Evolutionary conservation across 345 rosid species (phyloP).

Genomic region (Syzygium grande): DNA sequence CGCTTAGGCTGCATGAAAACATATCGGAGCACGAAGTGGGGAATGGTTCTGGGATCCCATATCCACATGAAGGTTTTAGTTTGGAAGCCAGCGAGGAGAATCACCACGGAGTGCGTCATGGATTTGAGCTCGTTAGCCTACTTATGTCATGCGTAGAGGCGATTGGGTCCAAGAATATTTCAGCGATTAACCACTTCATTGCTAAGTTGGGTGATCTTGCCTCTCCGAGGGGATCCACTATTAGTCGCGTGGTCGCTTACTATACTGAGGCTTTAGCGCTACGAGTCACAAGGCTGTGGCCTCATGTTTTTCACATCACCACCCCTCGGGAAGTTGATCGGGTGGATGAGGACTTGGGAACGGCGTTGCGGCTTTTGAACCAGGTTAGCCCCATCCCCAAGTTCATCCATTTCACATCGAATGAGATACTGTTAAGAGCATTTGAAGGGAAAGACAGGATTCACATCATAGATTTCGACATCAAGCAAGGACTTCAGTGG

Average conservation of each 20-base stretch:
- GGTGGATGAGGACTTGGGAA: constrained; percentile 59
- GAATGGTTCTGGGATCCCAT: constrained; percentile 53
- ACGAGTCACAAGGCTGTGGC: constrained; percentile 80
- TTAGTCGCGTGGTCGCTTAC: constrained; percentile 68
- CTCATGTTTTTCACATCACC: constrained; percentile 72
- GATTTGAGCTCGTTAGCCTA: constrained; percentile 68
- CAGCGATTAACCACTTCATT: constrained; percentile 51
- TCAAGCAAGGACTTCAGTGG: constrained; percentile 99
- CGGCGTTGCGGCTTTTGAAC: constrained; percentile 78
- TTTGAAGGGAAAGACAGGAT: constrained; percentile 91
- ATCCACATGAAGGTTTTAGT: constrained; percentile 19
- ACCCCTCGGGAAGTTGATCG: constrained; percentile 80
- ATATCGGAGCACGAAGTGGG: constrained; percentile 34
- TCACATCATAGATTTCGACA: constrained; percentile 90
- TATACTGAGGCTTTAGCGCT: constrained; percentile 83
- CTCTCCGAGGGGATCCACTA: constrained; percentile 64
- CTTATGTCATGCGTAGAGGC: constrained; percentile 81
- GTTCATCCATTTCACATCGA: constrained; percentile 85
- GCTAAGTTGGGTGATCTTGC: constrained; percentile 76
- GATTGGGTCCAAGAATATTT: constrained; percentile 57
- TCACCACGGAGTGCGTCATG: constrained; percentile 44
- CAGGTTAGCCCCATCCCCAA: constrained; percentile 88
- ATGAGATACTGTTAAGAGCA: constrained; percentile 83
- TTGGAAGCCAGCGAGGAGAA: constrained; percentile 37
- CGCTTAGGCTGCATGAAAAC: constrained; percentile 36